A percentile compares a stretch with the other conserved stretches of the same genome.
Evolutionary conservation across 768 basidiomycete species (phyloP).

Genomic region (Epithele typhae): DNA sequence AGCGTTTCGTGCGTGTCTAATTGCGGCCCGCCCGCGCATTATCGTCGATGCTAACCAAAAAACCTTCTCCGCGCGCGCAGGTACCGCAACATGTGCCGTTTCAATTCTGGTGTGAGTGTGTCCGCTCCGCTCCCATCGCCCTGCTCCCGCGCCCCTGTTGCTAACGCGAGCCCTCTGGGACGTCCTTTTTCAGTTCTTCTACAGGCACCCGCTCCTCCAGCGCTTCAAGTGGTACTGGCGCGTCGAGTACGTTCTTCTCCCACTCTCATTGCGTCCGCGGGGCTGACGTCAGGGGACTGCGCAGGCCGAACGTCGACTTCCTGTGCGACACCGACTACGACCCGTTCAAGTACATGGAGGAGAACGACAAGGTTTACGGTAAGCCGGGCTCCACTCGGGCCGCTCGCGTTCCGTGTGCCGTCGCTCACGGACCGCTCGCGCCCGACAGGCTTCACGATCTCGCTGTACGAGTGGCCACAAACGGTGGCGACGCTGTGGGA

Average conservation of each 20-base stretch:
- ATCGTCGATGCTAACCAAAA: too few species aligned
- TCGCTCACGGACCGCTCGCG: neutral
- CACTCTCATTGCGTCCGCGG: too few species aligned
- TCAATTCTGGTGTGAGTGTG: conserved; percentile 57
- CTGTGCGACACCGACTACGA: conserved; percentile 65
- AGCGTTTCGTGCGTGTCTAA: conserved; percentile 34
- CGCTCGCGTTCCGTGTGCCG: conserved; percentile 43
- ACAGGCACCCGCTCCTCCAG: conserved; percentile 59
- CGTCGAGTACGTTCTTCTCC: conserved; percentile 46
- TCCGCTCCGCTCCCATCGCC: neutral
- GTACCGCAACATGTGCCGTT: conserved; percentile 76
- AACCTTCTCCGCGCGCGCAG: too few species aligned
- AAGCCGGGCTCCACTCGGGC: conserved; percentile 22
- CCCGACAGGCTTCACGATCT: conserved; percentile 51
- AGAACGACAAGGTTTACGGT: conserved; percentile 67
- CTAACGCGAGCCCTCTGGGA: too few species aligned
- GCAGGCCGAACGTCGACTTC: conserved; percentile 68
- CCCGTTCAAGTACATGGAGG: conserved; percentile 71
- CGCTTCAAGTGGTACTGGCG: conserved; percentile 79
- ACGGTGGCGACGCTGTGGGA: conserved; percentile 66
- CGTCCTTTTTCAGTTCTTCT: conserved; percentile 42
- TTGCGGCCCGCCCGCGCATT: neutral
- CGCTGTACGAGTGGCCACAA: conserved; percentile 57
- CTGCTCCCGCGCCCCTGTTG: neutral
- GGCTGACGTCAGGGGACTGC: too few species aligned